Percentiles rank a stretch among this genome's conserved stretches.
phyloP scores from a whole-genome alignment of 441 rosid species.

The Adansonia rubrostipa region DNA sequence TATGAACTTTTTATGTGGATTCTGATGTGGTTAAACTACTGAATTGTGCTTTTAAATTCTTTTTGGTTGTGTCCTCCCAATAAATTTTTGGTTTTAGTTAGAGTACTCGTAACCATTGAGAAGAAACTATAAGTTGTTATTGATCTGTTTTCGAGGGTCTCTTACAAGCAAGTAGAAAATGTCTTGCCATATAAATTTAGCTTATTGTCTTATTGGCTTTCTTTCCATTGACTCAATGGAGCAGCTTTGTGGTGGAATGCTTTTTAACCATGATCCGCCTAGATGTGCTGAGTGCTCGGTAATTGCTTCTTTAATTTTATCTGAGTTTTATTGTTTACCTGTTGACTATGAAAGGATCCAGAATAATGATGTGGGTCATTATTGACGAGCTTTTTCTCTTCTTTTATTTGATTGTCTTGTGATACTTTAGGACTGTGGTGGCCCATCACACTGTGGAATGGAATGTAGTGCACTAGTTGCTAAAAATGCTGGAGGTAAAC shows the following conservation, averaged over 20 bases:
- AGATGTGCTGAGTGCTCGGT: constrained; percentile 79
- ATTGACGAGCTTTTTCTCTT: constrained; percentile 24
- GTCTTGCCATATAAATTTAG: background rate
- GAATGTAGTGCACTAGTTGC: constrained; percentile 80
- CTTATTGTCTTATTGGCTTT: constrained; percentile 36
- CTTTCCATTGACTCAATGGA: constrained; percentile 40
- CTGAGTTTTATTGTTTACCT: background rate
- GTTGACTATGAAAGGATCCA: constrained; percentile 5
- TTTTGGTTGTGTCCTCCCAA: background rate
- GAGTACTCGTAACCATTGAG: constrained; percentile 15
- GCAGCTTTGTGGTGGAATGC: constrained; percentile 86
- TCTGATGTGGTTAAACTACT: constrained; percentile 8
- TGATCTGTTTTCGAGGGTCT: background rate
- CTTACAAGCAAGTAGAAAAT: constrained; percentile 8
- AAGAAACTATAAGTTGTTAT: constrained; percentile 15
- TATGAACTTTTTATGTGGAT: constrained; percentile 4
- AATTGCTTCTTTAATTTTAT: constrained; percentile 39
- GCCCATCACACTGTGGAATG: constrained; percentile 76
- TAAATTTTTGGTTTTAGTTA: constrained; percentile 7
- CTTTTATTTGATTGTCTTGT: constrained; percentile 26
- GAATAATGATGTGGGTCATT: constrained; percentile 12
- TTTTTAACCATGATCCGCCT: constrained; percentile 90
- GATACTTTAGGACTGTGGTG: constrained; percentile 74
- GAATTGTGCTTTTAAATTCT: constrained; percentile 12
- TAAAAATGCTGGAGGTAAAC: constrained; percentile 59